A percentile compares a stretch with the other conserved stretches of the same genome.
Conservation (phyloP, 2,329 filamentous ascomycete genomes). For the Chaetothyriales sp. region DNA sequence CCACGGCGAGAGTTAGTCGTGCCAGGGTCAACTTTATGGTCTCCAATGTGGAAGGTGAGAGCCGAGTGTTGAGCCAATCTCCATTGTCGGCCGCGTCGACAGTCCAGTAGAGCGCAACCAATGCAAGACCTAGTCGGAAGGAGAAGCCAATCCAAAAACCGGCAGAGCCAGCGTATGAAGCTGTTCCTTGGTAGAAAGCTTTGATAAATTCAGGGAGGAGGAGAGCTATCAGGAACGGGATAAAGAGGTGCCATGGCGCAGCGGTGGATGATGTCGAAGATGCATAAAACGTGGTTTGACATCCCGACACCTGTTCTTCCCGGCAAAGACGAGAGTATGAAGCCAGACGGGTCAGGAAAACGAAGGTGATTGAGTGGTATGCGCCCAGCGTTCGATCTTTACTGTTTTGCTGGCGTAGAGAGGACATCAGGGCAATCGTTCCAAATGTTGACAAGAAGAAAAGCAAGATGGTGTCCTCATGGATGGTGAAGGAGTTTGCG, state of each 20-base stretch:
- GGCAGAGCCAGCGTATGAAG: constrained; percentile 76
- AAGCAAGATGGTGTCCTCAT: constrained; percentile 88
- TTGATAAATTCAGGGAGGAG: constrained; percentile 58
- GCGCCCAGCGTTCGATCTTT: constrained; percentile 59
- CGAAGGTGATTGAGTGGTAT: constrained; percentile 73
- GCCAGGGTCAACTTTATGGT: constrained; percentile 60
- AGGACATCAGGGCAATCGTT: constrained; percentile 55
- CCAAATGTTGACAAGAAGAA: constrained; percentile 88
- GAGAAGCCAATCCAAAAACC: constrained; percentile 62
- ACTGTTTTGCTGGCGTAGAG: constrained; percentile 53
- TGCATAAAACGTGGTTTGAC: constrained; percentile 87
- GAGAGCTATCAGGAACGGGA: constrained; percentile 55
- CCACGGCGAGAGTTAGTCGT: constrained; percentile 63
- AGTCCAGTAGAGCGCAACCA: constrained; percentile 72
- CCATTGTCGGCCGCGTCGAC: constrained; percentile 79
- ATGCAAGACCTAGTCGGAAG: constrained; percentile 58
- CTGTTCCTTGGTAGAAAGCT: constrained; percentile 64
- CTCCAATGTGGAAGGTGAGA: constrained; percentile 51
- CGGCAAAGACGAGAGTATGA: constrained; percentile 86
- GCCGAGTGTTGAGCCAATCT: constrained; percentile 53
- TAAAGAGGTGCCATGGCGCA: constrained; percentile 67
- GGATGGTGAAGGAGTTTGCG: constrained; percentile 96
- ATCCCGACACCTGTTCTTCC: constrained; percentile 97
- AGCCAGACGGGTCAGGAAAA: constrained; percentile 60
- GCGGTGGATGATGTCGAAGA: constrained; percentile 85